These are phyloP conservation scores for Lumnitzera racemosa DNA, from an alignment of 345 rosid species.

Conservation along the genomic window DNA sequence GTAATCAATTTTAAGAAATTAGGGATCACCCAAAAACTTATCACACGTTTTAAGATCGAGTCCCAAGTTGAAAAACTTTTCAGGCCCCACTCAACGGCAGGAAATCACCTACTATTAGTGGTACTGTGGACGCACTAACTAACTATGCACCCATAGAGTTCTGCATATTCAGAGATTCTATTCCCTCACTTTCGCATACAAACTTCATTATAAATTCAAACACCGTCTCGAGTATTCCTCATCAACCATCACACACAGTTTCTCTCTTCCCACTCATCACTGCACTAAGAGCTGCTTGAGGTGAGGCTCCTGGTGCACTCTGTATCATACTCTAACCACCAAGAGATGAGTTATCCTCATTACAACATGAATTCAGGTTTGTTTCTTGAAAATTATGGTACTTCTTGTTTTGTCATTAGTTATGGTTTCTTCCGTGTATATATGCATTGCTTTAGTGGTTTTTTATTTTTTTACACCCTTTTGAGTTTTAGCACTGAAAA, in stretches of 20 bases:
- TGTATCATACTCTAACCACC: slow-evolving; percentile 1
- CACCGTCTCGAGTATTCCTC: not conserved
- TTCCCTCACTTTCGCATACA: slow-evolving; percentile 4
- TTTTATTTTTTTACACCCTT: not conserved
- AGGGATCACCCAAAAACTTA: too few relatives aligned
- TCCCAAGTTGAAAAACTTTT: too few relatives aligned
- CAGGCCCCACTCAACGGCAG: too few relatives aligned
- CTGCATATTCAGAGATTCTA: slow-evolving; percentile 13
- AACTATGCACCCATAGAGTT: slow-evolving; percentile 29
- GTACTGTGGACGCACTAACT: slow-evolving; percentile 21
- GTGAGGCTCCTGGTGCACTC: too few relatives aligned
- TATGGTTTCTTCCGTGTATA: not conserved
- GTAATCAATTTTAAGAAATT: too few relatives aligned
- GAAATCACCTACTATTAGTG: too few relatives aligned
- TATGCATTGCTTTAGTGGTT: slow-evolving; percentile 1
- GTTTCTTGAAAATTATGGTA: slow-evolving; percentile 11
- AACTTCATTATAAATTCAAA: slow-evolving; percentile 6
- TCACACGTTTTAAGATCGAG: too few relatives aligned
- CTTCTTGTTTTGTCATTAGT: not conserved
- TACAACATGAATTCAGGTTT: slow-evolving; percentile 64
- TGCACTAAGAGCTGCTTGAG: too few relatives aligned
- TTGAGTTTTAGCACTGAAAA: not conserved
- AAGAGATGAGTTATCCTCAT: slow-evolving; percentile 65
- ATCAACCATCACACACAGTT: too few relatives aligned
- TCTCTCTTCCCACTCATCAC: too few relatives aligned